Evolutionary conservation across 352 stramenopile species (phyloP), one percentile per base, ranked within the genome.

Genomic region (Elongisporangium senticosum): DNA sequence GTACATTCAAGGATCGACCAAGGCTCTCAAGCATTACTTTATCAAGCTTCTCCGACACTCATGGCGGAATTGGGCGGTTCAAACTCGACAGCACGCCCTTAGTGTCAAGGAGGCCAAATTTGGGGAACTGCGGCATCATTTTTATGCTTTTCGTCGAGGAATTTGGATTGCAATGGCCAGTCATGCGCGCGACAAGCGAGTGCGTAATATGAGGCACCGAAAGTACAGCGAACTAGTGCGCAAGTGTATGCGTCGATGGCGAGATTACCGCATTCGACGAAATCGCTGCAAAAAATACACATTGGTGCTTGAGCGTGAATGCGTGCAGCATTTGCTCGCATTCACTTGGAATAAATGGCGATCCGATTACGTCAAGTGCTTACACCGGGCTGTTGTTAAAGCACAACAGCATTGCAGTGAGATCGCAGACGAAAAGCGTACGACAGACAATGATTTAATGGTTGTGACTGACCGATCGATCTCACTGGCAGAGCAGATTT

Each of bases 1-100:
- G 26, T 86, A 92, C 62, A 66, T 75, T 4, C 86, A 90, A 55
- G 72, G 79, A 4, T 87, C 71, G 0, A 80, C 75, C 1, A 95
- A 95, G 58, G 78, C 81, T 8, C 56, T 86, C 14, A 92, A 90
- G 40, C 83, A 95, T 61, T 90, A 86, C 40, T 88, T 87, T 48
- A 69, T 80, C 13, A 87, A 87, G 53, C 60, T 93, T 13, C 43
- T 91, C 23, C 79, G 82, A 0, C 51, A 48, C 23, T 75, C 72
- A 1, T 95, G 85, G 85, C 39, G 60, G 1, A 37, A 33, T 4
- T 94, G 84, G 84, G 77, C 68, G 24, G 24, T 50, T 2, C 59
- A 72, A 47, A 82, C 78, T 0, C 64, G 62, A 7, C 20, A 48
- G 2, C 79, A 90, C 51, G 53, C 85, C 8, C 59, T 80, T 24